Evolutionary conservation across 371 early-diverging fungal genomes (phyloP).

Genomic region (Saksenaea vasiformis): DNA sequence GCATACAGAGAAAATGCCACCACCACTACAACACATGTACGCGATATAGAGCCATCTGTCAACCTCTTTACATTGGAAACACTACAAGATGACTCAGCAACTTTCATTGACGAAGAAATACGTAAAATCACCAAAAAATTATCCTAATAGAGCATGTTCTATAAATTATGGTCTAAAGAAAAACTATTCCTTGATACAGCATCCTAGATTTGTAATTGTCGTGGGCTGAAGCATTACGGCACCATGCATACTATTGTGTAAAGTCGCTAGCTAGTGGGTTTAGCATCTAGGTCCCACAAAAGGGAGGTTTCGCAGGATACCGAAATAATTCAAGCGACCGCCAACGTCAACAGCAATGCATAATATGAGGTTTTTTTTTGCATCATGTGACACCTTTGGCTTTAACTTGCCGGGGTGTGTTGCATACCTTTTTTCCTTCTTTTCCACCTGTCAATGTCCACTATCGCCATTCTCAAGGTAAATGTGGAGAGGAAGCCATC

Average conservation of each 20-base stretch:
- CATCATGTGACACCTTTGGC: background rate
- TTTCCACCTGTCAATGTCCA: background rate
- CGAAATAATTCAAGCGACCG: too few species aligned
- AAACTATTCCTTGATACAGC: too few species aligned
- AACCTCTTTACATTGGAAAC: background rate
- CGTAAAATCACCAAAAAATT: background rate
- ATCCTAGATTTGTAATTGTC: too few species aligned
- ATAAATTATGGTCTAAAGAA: too few species aligned
- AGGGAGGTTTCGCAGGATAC: too few species aligned
- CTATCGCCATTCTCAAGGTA: background rate
- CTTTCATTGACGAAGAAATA: background rate
- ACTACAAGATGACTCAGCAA: background rate
- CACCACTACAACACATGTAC: background rate
- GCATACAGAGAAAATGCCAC: constrained; percentile 1
- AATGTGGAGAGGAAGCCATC: background rate
- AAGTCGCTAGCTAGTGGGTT: too few species aligned
- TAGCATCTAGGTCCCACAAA: too few species aligned
- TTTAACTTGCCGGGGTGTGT: background rate
- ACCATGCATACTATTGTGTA: too few species aligned
- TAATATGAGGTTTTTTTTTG: too few species aligned
- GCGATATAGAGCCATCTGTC: background rate
- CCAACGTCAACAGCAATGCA: too few species aligned
- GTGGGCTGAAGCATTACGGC: too few species aligned
- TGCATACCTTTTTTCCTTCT: background rate
- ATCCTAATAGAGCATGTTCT: too few species aligned